Conservation (phyloP, 2,329 filamentous ascomycete genomes). For the Ophiostoma sp. region DNA sequence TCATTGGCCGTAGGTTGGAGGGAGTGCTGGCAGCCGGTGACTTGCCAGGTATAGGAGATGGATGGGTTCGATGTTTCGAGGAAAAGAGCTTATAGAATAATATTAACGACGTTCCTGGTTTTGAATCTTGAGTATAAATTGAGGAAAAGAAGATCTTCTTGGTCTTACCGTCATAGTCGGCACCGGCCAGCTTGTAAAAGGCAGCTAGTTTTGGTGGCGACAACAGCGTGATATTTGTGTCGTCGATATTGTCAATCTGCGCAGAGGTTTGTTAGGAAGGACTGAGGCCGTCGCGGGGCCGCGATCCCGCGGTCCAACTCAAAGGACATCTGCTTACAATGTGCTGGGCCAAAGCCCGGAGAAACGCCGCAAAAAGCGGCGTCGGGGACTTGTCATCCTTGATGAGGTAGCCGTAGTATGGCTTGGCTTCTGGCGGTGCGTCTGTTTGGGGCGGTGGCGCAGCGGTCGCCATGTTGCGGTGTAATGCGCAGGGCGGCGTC, state of each 20-base stretch:
- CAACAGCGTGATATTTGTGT: slow-evolving; percentile 47
- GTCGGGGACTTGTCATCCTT: slow-evolving; percentile 62
- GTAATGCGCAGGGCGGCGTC: background rate
- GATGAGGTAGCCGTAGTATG: slow-evolving; percentile 63
- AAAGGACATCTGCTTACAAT: slow-evolving; percentile 52
- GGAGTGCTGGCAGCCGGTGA: slow-evolving; percentile 82
- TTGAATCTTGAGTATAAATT: background rate
- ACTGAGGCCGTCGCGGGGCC: slow-evolving; percentile 3
- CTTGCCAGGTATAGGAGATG: slow-evolving; percentile 88
- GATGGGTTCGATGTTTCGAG: slow-evolving; percentile 64
- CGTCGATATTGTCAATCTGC: slow-evolving; percentile 54
- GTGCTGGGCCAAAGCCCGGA: slow-evolving; percentile 61
- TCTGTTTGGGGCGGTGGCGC: slow-evolving; percentile 22
- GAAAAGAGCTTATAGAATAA: slow-evolving; percentile 63
- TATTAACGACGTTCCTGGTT: slow-evolving; percentile 43
- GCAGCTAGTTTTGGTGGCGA: slow-evolving; percentile 66
- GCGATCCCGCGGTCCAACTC: background rate
- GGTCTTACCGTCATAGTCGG: slow-evolving; percentile 49
- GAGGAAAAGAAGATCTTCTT: background rate
- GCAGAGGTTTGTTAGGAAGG: slow-evolving; percentile 14
- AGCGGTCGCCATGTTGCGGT: slow-evolving; percentile 24
- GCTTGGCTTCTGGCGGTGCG: slow-evolving; percentile 30
- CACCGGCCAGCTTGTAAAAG: slow-evolving; percentile 70
- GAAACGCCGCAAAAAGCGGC: slow-evolving; percentile 59
- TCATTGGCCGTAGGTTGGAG: slow-evolving; percentile 67